phyloP scores from a whole-genome alignment of 768 basidiomycete genomes.

The Agrocybe pediades region DNA sequence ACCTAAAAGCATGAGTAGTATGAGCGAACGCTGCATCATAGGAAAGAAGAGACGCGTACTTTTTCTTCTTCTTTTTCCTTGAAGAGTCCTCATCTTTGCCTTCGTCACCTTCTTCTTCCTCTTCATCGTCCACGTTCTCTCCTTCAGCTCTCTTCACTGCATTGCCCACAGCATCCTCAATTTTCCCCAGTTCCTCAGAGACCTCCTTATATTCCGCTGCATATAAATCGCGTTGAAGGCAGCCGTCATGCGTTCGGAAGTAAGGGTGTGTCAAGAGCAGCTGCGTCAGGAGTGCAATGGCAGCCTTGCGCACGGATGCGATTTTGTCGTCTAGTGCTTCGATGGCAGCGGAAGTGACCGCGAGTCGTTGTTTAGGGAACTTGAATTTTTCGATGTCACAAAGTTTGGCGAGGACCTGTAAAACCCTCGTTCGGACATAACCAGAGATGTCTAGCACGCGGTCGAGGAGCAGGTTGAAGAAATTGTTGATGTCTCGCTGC shows the following conservation, averaged over 20 bases:
- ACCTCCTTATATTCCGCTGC: conserved; percentile 68
- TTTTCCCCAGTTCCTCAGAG: conserved; percentile 61
- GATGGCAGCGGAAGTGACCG: conserved; percentile 75
- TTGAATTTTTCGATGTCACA: conserved; percentile 69
- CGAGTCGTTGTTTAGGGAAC: conserved; percentile 84
- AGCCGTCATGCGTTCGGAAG: conserved; percentile 80
- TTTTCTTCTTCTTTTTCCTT: conserved; percentile 40
- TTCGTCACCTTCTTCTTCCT: conserved; percentile 35
- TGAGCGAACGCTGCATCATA: background rate
- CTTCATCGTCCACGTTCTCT: conserved; percentile 33
- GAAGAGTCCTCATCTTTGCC: conserved; percentile 36
- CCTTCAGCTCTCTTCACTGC: conserved; percentile 41
- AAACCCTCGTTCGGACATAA: conserved; percentile 90
- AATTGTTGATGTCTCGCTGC: conserved; percentile 74
- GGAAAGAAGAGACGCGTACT: conserved; percentile 17
- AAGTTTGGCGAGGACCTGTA: conserved; percentile 73
- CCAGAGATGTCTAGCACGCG: conserved; percentile 87
- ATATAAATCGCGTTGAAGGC: conserved; percentile 72
- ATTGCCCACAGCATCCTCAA: conserved; percentile 71
- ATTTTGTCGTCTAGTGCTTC: conserved; percentile 88
- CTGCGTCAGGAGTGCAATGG: conserved; percentile 73
- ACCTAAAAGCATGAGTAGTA: conserved; percentile 19
- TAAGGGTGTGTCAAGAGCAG: conserved; percentile 90
- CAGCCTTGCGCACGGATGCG: conserved; percentile 82
- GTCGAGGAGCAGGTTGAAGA: conserved; percentile 84